phyloP scores from a whole-genome alignment of 352 stramenopile species.

The Phytophthora brassicae region DNA sequence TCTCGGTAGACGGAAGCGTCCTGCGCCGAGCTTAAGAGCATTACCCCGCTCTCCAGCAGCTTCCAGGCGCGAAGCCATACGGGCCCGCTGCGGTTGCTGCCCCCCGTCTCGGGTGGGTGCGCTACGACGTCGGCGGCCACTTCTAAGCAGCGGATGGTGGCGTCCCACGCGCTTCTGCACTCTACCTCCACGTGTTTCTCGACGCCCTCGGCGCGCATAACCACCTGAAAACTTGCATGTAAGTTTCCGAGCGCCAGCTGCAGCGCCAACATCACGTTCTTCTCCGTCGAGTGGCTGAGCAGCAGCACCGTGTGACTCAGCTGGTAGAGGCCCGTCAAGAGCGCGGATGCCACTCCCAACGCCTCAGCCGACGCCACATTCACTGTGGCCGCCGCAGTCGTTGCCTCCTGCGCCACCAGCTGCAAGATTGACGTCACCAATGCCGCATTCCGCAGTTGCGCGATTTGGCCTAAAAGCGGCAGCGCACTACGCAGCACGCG shows the following conservation, averaged over 20 bases:
- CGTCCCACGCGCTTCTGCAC: conserved; percentile 35
- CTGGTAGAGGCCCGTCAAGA: conserved; percentile 51
- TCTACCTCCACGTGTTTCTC: conserved; percentile 15
- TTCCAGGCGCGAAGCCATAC: conserved; percentile 71
- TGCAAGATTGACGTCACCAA: conserved; percentile 57
- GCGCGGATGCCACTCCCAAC: conserved; percentile 24
- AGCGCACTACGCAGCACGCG: conserved; percentile 44
- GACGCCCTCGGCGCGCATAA: conserved; percentile 18
- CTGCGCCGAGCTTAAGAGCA: conserved; percentile 56
- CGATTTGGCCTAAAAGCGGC: conserved; percentile 47
- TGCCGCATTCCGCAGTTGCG: conserved; percentile 62
- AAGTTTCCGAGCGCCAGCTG: conserved; percentile 44
- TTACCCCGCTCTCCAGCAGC: conserved; percentile 48
- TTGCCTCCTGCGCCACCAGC: conserved; percentile 43
- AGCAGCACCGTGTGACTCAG: conserved; percentile 58
- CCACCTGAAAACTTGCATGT: conserved; percentile 46
- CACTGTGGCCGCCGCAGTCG: background rate
- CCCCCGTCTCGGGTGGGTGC: conserved; percentile 29
- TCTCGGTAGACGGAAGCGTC: conserved; percentile 70
- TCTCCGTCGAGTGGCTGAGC: conserved; percentile 73
- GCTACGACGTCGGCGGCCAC: conserved; percentile 45
- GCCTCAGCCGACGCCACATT: conserved; percentile 1
- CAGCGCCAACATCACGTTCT: conserved; percentile 63
- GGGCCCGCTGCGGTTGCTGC: conserved; percentile 51
- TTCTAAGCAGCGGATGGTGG: conserved; percentile 46